Conservation (phyloP, 345 rosid genomes). For the Corchorus olitorius region DNA sequence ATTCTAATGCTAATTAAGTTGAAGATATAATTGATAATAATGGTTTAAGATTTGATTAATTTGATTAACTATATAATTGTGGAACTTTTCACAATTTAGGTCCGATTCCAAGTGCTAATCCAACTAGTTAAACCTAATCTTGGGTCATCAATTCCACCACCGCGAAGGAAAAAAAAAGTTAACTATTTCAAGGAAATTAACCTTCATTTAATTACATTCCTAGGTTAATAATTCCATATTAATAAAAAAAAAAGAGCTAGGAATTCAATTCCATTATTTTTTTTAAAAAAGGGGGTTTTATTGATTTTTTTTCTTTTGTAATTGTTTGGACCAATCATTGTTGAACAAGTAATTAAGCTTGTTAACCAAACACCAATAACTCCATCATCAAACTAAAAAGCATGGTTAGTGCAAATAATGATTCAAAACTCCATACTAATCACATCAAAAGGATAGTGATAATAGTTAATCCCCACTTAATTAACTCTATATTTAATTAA, state of each 20-base stretch:
- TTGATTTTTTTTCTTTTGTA: too few species aligned
- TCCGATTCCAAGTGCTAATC: conserved; percentile 26
- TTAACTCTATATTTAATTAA: background rate
- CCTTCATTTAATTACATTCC: too few species aligned
- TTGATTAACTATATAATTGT: conserved; percentile 16
- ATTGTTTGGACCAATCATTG: background rate
- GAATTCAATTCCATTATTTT: too few species aligned
- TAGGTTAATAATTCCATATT: too few species aligned
- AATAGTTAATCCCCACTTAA: conserved; percentile 5
- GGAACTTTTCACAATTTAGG: conserved; percentile 16
- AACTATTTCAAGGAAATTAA: too few species aligned
- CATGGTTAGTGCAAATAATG: conserved; percentile 14
- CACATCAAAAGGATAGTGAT: conserved; percentile 9
- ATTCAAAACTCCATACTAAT: conserved; percentile 10
- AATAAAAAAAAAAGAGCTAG: too few species aligned
- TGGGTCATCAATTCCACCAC: too few species aligned
- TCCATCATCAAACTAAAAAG: background rate
- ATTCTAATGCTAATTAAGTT: too few species aligned
- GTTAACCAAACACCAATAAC: conserved; percentile 8
- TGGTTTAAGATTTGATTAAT: conserved; percentile 12
- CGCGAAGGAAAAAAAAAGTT: too few species aligned
- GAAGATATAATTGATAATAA: too few species aligned
- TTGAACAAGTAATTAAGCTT: background rate
- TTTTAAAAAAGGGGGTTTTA: background rate
- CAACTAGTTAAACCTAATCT: background rate